Evolutionary conservation across 108 stramenopile species (phyloP).

Genomic region (Poteriospumella lacustris): DNA sequence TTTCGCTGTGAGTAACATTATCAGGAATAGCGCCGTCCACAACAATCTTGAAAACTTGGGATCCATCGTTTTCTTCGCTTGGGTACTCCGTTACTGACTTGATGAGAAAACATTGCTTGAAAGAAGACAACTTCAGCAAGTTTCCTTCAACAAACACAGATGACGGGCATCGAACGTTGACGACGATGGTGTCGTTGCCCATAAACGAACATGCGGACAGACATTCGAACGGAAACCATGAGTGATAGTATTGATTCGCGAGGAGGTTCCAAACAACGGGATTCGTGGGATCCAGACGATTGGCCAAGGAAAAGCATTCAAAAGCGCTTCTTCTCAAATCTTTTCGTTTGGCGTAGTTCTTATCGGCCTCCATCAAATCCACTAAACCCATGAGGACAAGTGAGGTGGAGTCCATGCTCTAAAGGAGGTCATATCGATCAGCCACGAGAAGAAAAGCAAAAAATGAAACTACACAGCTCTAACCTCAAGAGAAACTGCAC

Average conservation of each 20-base stretch:
- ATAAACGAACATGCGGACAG: too few species aligned
- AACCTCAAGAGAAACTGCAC: neutral
- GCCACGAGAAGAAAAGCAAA: neutral
- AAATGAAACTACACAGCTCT: neutral
- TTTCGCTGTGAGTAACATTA: too few species aligned
- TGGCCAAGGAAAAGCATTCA: neutral
- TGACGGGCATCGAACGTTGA: too few species aligned
- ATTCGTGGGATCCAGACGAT: neutral
- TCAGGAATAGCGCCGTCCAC: too few species aligned
- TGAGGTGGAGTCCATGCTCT: neutral
- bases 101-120: too few species aligned
- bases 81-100: too few species aligned
- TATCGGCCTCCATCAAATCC: neutral
- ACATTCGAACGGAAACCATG: too few species aligned
- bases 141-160: too few species aligned
- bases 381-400: slow-evolving; percentile 1
- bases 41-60: too few species aligned
- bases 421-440: neutral
- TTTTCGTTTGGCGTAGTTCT: neutral
- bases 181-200: too few species aligned
- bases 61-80: too few species aligned
- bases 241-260: slow-evolving; percentile 17
- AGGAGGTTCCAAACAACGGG: neutral
- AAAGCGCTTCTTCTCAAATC: neutral
- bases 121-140: too few species aligned